Evolutionary conservation across 441 rosid species (phyloP).

Genomic region (Macaranga tanarius): DNA sequence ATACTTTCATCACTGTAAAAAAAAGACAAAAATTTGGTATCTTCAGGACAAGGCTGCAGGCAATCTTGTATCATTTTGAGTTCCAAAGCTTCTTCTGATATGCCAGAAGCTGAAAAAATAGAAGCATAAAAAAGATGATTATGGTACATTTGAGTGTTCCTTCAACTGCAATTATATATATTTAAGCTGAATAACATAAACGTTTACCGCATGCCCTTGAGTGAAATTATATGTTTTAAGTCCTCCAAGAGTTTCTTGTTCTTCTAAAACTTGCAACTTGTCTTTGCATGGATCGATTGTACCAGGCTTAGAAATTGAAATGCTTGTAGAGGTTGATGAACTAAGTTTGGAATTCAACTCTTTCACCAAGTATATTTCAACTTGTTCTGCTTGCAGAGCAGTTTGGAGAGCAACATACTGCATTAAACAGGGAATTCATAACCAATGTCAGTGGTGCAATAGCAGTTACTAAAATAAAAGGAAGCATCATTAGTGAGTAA

Average conservation of each 20-base stretch:
- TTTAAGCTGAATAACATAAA: neutral
- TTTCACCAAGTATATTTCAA: slow-evolving; percentile 49
- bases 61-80: slow-evolving; percentile 6
- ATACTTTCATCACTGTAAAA: neutral
- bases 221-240: slow-evolving; percentile 30
- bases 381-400: slow-evolving; percentile 44
- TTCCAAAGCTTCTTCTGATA: slow-evolving; percentile 35
- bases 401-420: slow-evolving; percentile 64
- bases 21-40: slow-evolving; percentile 10
- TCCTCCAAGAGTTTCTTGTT: slow-evolving; percentile 47
- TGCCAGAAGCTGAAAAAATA: slow-evolving; percentile 38
- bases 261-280: slow-evolving; percentile 43
- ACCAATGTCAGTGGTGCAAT: neutral
- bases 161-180: neutral
- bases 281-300: slow-evolving; percentile 36
- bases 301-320: slow-evolving; percentile 16
- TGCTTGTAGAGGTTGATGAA: slow-evolving; percentile 20
- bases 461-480: neutral
- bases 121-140: slow-evolving; percentile 3
- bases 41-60: slow-evolving; percentile 9
- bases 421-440: slow-evolving; percentile 6
- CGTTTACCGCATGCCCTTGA: slow-evolving; percentile 44
- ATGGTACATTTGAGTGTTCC: neutral
- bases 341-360: slow-evolving; percentile 33
- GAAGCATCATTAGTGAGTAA: slow-evolving; percentile 3